Conservation (phyloP, 129 eudicot genomes). For the Pittosporum tobira region DNA sequence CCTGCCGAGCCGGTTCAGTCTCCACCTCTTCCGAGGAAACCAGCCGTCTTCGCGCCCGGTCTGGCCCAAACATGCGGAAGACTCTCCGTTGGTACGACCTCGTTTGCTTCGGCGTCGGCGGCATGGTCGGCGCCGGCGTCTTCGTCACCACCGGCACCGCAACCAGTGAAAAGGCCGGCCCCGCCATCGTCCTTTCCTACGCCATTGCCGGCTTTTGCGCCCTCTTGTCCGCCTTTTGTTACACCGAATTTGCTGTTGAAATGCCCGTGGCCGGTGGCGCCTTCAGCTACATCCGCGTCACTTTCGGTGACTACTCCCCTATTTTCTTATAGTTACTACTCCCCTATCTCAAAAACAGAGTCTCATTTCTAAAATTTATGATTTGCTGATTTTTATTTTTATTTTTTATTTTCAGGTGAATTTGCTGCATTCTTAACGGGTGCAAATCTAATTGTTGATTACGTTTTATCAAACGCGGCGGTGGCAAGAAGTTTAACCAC, state of each 20-base stretch:
- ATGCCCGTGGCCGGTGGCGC: constrained; percentile 99
- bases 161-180: constrained; percentile 54
- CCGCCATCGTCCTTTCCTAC: constrained; percentile 73
- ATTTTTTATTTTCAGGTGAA: constrained; percentile 65
- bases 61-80: constrained; percentile 43
- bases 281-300: constrained; percentile 90
- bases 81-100: constrained; percentile 83
- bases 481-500: constrained; percentile 87
- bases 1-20: constrained; percentile 51
- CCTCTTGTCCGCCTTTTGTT: constrained; percentile 89
- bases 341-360: too few relatives aligned
- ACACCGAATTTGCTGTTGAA: constrained; percentile 95
- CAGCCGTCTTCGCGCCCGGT: constrained; percentile 44
- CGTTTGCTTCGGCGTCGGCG: constrained; percentile 81
- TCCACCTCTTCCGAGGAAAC: constrained; percentile 66
- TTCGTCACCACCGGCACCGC: constrained; percentile 86
- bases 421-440: constrained; percentile 80
- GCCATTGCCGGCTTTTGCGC: constrained; percentile 96
- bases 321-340: not conserved
- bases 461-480: constrained; percentile 89
- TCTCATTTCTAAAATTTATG: too few relatives aligned
- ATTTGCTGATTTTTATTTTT: not conserved
- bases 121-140: constrained; percentile 98
- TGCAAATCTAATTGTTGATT: constrained; percentile 77
- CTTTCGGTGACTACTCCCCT: constrained; percentile 46